Base-by-base conservation (phyloP, 495 filamentous ascomycete genomes). In the Daldinia vernicosa region DNA sequence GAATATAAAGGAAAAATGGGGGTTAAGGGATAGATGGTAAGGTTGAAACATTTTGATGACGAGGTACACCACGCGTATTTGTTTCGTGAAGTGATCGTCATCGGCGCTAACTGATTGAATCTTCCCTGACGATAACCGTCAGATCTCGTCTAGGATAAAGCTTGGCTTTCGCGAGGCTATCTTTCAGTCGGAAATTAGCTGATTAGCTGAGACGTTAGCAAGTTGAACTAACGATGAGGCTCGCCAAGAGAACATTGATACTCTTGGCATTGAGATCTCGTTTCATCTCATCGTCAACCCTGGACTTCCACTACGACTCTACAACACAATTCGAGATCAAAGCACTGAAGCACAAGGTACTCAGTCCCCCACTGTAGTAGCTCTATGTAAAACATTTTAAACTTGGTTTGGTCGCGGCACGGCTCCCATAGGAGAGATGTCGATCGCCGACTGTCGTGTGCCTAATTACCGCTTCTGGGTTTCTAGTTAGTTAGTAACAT, bases 231-330 rank as follows among this genome's bases (percentile, higher is more conserved):
- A n/a, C 8, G 47, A 17, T 64, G 69, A 60, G 69, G 60, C 55
- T 61, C 61, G 70, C 70, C 70, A 73, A 73, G 70, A 63, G 51
- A 12, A 40, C 27, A 30, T 66, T 69, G 70, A 69, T 66, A 66
- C 70, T 54, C 70, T 72, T 68, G 69, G 69, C 69, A 64, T 72
- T 67, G 30, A 26, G 50, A 66, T 73, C 65, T 73, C 27, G 70
- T 73, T 73, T 73, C 70, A 73, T 62, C 61, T 64, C 65, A 62
- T 69, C 66, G 55, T 26, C 28, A 58, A 50, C 59, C 69, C 63
- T 52, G 63, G 59, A 37, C 52, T 37, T 47, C 37, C 45, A 28
- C 35, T 45, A 32, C 52, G 32, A 32, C 24, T 55, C n/a, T 43
- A 51, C 40, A 39, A 39, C 17, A n/a, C 35, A 26, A 66, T 14